Percentiles rank a stretch among this genome's conserved stretches.
phyloP scores from a whole-genome alignment of 768 basidiomycete genomes.

The Termitomyces sp. region DNA sequence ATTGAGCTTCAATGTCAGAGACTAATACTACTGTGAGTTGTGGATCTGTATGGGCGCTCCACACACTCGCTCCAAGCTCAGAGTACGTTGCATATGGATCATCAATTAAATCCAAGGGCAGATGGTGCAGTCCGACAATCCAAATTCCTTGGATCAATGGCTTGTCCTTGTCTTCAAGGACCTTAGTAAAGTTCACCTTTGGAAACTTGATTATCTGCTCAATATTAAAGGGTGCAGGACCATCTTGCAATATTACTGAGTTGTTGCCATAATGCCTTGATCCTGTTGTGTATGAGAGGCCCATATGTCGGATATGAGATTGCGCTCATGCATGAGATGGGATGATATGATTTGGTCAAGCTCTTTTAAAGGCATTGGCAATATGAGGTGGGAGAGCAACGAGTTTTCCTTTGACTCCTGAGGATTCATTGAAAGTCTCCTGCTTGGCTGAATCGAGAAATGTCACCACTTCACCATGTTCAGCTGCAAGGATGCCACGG shows the following conservation, averaged over 20 bases:
- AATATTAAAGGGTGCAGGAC: not conserved
- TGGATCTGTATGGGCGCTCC: not conserved
- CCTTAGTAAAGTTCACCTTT: not conserved
- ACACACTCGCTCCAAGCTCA: not conserved
- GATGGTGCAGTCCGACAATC: not conserved
- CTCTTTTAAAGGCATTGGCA: not conserved
- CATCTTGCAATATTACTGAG: not conserved
- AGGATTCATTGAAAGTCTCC: not conserved
- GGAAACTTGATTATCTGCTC: not conserved
- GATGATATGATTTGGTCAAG: not conserved
- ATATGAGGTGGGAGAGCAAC: not conserved
- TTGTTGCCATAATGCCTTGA: not conserved
- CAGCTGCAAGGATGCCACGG: not conserved
- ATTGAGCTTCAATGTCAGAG: not conserved
- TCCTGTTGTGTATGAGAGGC: not conserved
- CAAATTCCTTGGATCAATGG: not conserved
- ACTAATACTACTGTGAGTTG: not conserved
- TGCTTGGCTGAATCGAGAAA: not conserved
- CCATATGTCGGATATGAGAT: not conserved
- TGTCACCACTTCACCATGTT: not conserved
- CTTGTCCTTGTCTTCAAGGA: not conserved
- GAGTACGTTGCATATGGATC: not conserved
- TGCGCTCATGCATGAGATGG: not conserved
- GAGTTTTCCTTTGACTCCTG: not conserved
- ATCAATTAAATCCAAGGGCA: not conserved